phyloP scores from a whole-genome alignment of 2,329 filamentous ascomycete species.

The Talaromyces sp. region DNA sequence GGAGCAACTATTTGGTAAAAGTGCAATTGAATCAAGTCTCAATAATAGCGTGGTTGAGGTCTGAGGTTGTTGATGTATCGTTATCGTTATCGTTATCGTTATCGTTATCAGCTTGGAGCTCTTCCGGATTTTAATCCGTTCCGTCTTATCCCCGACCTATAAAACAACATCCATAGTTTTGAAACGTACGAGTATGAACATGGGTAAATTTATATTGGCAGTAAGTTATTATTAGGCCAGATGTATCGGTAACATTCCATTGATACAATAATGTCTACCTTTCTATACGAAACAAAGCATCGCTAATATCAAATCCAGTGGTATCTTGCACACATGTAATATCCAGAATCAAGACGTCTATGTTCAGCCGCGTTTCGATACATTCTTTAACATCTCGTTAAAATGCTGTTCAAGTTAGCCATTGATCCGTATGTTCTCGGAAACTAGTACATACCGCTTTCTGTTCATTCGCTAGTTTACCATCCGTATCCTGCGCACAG shows the following conservation, averaged over 20 bases:
- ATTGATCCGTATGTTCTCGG: background rate
- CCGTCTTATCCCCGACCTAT: background rate
- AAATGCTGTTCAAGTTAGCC: constrained; percentile 29
- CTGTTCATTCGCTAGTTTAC: constrained; percentile 58
- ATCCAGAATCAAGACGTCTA: constrained; percentile 6
- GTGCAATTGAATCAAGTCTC: background rate
- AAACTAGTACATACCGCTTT: constrained; percentile 40
- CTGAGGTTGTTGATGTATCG: background rate
- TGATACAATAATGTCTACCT: background rate
- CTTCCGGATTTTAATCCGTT: background rate
- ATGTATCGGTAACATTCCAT: background rate
- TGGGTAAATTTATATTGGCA: background rate
- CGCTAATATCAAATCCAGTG: constrained; percentile 1
- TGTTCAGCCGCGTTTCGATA: constrained; percentile 23
- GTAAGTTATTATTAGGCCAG: no score
- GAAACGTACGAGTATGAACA: background rate
- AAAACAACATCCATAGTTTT: background rate
- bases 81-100: background rate
- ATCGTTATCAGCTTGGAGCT: background rate
- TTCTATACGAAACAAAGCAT: background rate
- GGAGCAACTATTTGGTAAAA: no score
- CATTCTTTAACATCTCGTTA: constrained; percentile 33
- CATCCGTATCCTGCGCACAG: constrained; percentile 36
- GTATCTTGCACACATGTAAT: constrained; percentile 8
- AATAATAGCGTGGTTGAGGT: background rate